These are phyloP conservation scores for Hermanozyma aechmeae DNA, from an alignment of 805 yeast genomes.

Conservation along the genomic window DNA sequence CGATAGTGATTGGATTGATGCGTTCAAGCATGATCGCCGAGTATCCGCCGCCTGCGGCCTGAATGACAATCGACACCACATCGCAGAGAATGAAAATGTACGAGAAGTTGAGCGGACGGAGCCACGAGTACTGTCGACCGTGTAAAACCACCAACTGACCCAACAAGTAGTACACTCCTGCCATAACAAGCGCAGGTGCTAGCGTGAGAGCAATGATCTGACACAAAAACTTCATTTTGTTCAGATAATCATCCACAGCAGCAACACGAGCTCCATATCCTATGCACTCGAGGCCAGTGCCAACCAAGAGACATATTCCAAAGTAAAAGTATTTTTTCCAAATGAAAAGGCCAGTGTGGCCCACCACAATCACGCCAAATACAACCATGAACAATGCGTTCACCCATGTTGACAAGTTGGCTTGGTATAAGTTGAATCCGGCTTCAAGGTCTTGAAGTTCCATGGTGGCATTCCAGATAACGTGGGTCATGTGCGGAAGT, in stretches of 20 bases:
- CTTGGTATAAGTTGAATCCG: slow-evolving; percentile 12
- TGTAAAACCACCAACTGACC: slow-evolving; percentile 59
- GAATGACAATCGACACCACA: slow-evolving; percentile 52
- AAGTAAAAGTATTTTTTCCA: slow-evolving; percentile 58
- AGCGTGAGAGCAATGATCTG: slow-evolving; percentile 65
- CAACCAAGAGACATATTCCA: slow-evolving; percentile 45
- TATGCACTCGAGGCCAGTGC: slow-evolving; percentile 49
- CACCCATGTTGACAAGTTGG: no score
- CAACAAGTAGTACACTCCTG: slow-evolving; percentile 65
- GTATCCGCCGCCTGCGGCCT: slow-evolving; percentile 80
- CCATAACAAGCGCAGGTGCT: slow-evolving; percentile 81
- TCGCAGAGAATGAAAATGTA: slow-evolving; percentile 61
- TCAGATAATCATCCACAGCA: slow-evolving; percentile 21
- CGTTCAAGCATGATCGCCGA: no score
- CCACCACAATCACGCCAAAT: slow-evolving; percentile 7
- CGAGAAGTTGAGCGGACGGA: slow-evolving; percentile 53
- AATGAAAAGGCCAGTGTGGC: slow-evolving; percentile 20
- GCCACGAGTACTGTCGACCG: slow-evolving; percentile 32
- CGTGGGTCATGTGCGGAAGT: slow-evolving; percentile 11
- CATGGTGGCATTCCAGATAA: slow-evolving; percentile 12
- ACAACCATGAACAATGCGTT: slow-evolving; percentile 8
- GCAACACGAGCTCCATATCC: slow-evolving; percentile 60
- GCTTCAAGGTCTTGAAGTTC: slow-evolving; percentile 11
- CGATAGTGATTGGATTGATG: slow-evolving; percentile 15
- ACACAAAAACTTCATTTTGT: slow-evolving; percentile 37